Conservation (phyloP, 495 filamentous ascomycete genomes). For the Tetracladium setigerum region DNA sequence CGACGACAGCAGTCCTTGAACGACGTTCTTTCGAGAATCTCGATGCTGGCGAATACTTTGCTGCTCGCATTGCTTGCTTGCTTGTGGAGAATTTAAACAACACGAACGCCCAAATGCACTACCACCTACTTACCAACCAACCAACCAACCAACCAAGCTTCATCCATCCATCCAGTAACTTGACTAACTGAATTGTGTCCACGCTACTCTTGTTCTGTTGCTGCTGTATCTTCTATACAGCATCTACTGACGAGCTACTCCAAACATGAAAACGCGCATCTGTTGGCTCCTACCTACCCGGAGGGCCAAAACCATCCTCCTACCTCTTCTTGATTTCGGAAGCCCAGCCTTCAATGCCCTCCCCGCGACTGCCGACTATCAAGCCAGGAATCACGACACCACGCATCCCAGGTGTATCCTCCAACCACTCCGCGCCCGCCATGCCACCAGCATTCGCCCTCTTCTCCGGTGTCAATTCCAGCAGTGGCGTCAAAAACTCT, state of each 20-base stretch:
- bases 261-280: too few species aligned
- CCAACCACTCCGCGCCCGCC: slow-evolving; percentile 73
- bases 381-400: slow-evolving; percentile 61
- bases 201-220: not conserved
- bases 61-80: too few species aligned
- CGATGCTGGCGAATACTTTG: too few species aligned
- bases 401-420: slow-evolving; percentile 82
- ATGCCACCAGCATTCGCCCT: slow-evolving; percentile 95
- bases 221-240: too few species aligned
- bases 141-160: too few species aligned
- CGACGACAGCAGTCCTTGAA: too few species aligned
- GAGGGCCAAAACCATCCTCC: not conserved
- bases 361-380: slow-evolving; percentile 71
- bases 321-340: slow-evolving; percentile 80
- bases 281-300: too few species aligned
- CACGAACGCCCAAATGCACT: too few species aligned
- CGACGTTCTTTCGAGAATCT: too few species aligned
- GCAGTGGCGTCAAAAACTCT: slow-evolving; percentile 87
- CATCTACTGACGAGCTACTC: too few species aligned
- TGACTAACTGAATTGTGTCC: not conserved
- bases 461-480: slow-evolving; percentile 79
- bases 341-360: slow-evolving; percentile 96
- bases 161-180: not conserved
- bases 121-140: too few species aligned
- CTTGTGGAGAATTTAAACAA: too few species aligned